phyloP scores from a whole-genome alignment of 169 alveolate genomes.

The Ophryocystis elektroscirrha region DNA sequence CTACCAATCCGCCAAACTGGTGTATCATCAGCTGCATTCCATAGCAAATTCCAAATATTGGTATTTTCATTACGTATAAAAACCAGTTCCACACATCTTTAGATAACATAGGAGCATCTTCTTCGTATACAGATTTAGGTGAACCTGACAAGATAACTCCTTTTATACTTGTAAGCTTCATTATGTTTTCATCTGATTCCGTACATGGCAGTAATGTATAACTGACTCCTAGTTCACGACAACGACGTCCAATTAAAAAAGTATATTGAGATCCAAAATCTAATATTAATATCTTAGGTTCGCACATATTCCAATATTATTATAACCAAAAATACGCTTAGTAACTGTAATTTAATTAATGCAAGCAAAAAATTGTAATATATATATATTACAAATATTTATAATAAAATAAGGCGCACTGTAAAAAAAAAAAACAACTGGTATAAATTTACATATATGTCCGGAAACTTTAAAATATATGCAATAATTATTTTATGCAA shows the following conservation, averaged over 20 bases:
- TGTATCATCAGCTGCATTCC: slow-evolving; percentile 27
- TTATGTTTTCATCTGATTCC: background rate
- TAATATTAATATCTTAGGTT: too few species aligned
- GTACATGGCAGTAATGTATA: too few species aligned
- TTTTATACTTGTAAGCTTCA: slow-evolving; percentile 1
- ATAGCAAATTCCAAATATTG: slow-evolving; percentile 33
- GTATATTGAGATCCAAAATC: slow-evolving; percentile 32
- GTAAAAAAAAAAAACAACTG: too few species aligned
- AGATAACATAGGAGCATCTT: slow-evolving; percentile 23
- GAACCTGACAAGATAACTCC: slow-evolving; percentile 34
- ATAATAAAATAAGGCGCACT: too few species aligned
- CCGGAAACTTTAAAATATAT: too few species aligned
- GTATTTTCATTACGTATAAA: slow-evolving; percentile 2
- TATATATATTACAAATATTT: too few species aligned
- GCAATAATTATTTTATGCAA: too few species aligned
- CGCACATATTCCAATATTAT: too few species aligned
- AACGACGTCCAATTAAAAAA: slow-evolving; percentile 30
- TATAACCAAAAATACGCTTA: too few species aligned
- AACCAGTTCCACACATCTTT: slow-evolving; percentile 8
- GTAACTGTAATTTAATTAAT: too few species aligned
- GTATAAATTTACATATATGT: too few species aligned
- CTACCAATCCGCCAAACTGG: slow-evolving; percentile 18
- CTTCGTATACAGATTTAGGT: slow-evolving; percentile 30
- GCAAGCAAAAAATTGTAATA: too few species aligned
- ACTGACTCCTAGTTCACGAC: slow-evolving; percentile 26